A percentile compares a stretch with the other conserved stretches of the same genome.
Evolutionary conservation across 2,329 filamentous ascomycete genomes (phyloP).

Genomic region (Cryphonectria japonica): DNA sequence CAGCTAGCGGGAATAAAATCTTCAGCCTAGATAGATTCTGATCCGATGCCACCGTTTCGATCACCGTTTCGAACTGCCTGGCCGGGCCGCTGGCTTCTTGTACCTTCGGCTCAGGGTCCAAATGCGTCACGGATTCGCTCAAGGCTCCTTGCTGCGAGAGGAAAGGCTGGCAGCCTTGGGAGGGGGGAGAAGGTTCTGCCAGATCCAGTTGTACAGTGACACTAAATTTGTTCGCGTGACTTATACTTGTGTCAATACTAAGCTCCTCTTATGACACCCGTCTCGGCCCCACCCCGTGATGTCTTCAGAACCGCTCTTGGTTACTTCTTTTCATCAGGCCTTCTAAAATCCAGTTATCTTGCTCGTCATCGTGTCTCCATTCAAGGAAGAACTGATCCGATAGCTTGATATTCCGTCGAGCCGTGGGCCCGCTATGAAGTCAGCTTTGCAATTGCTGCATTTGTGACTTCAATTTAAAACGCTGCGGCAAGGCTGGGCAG

Average conservation of each 20-base stretch:
- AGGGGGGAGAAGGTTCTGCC: too few relatives aligned
- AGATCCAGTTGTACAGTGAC: background rate
- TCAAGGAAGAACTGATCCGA: background rate
- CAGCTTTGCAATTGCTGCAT: background rate
- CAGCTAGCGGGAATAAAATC: background rate
- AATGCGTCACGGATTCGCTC: background rate
- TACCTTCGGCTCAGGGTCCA: background rate
- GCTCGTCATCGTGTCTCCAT: background rate
- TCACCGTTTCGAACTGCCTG: background rate
- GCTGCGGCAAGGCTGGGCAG: too few relatives aligned
- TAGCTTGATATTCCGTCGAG: background rate
- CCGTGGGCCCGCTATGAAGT: too few relatives aligned
- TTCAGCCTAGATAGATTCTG: background rate
- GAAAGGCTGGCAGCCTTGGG: background rate
- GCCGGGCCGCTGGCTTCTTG: background rate
- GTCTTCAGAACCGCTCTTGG: background rate
- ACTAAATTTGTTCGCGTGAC: too few relatives aligned
- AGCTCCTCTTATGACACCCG: too few relatives aligned
- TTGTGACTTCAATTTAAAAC: background rate
- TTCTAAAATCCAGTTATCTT: background rate
- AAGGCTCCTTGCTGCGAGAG: background rate
- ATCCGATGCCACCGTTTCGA: background rate
- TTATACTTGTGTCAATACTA: too few relatives aligned
- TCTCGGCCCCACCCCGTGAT: too few relatives aligned
- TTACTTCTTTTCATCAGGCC: background rate